phyloP scores from a whole-genome alignment of 2,329 filamentous ascomycete species.

The Pseudopithomyces chartarum region DNA sequence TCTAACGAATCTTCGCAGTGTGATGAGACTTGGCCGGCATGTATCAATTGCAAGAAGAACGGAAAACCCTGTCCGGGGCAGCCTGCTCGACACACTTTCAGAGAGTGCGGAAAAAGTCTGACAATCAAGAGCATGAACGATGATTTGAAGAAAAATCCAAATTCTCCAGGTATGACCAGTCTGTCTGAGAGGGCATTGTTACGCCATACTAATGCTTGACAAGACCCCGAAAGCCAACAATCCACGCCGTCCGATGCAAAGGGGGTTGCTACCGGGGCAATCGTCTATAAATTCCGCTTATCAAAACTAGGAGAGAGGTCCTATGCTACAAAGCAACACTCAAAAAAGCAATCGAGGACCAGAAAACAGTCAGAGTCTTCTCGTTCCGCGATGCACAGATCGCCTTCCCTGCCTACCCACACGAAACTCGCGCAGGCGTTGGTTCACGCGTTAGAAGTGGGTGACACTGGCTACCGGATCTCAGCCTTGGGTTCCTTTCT shows the following conservation, averaged over 20 bases:
- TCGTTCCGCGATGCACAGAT: slow-evolving; percentile 20
- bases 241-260: slow-evolving; percentile 33
- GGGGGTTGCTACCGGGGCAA: slow-evolving; percentile 31
- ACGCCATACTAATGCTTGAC: slow-evolving; percentile 2
- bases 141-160: not conserved
- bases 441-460: slow-evolving; percentile 29
- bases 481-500: slow-evolving; percentile 40
- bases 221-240: slow-evolving; percentile 19
- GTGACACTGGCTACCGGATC: slow-evolving; percentile 35
- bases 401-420: slow-evolving; percentile 33
- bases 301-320: slow-evolving; percentile 13
- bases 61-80: slow-evolving; percentile 40
- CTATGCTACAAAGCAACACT: slow-evolving; percentile 9
- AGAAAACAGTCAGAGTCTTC: slow-evolving; percentile 15
- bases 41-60: slow-evolving; percentile 42
- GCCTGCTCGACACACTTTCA: slow-evolving; percentile 40
- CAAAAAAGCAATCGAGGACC: slow-evolving; percentile 10
- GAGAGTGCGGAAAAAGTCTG: slow-evolving; percentile 30
- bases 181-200: not conserved
- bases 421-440: slow-evolving; percentile 34
- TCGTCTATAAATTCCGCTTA: slow-evolving; percentile 35
- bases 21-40: slow-evolving; percentile 42
- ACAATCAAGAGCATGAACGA: not conserved
- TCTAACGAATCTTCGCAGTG: slow-evolving; percentile 17
- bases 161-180: not conserved